Conservation (phyloP, 306 rosid species). For the Senna tora region DNA sequence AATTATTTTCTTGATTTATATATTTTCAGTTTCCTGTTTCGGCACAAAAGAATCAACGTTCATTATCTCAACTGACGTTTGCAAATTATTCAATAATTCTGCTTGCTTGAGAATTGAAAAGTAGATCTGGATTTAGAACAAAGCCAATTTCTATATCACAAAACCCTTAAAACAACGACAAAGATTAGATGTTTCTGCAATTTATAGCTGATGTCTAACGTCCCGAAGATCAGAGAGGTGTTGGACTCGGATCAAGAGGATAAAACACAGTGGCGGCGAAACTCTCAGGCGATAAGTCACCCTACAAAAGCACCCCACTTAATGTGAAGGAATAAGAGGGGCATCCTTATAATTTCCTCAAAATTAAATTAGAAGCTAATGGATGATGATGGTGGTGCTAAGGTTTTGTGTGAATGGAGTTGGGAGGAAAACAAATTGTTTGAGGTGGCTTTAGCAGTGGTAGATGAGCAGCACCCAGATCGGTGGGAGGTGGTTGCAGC, state of each 20-base stretch:
- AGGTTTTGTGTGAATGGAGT: slow-evolving; percentile 64
- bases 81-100: slow-evolving; percentile 7
- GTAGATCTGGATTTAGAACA: slow-evolving; percentile 35
- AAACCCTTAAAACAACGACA: slow-evolving; percentile 28
- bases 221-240: slow-evolving; percentile 21
- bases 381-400: slow-evolving; percentile 3
- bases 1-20: slow-evolving; percentile 36
- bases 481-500: slow-evolving; percentile 19
- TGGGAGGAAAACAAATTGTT: slow-evolving; percentile 89
- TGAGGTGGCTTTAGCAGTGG: slow-evolving; percentile 77
- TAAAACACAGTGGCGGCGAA: too few species aligned
- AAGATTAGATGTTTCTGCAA: slow-evolving; percentile 15
- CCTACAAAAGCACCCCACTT: slow-evolving; percentile 18
- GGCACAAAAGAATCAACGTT: slow-evolving; percentile 31
- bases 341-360: slow-evolving; percentile 26
- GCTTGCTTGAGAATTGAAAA: neutral
- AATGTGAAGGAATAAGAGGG: slow-evolving; percentile 36
- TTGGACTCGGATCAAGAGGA: slow-evolving; percentile 36
- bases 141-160: slow-evolving; percentile 28
- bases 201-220: slow-evolving; percentile 30
- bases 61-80: neutral
- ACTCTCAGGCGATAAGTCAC: neutral
- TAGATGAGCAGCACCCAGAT: slow-evolving; percentile 49
- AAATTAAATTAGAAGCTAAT: neutral
- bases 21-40: slow-evolving; percentile 48